A percentile compares a stretch with the other conserved stretches of the same genome.
Evolutionary conservation across 2,329 filamentous ascomycete species (phyloP).

Genomic region (Xylaria multiplex): DNA sequence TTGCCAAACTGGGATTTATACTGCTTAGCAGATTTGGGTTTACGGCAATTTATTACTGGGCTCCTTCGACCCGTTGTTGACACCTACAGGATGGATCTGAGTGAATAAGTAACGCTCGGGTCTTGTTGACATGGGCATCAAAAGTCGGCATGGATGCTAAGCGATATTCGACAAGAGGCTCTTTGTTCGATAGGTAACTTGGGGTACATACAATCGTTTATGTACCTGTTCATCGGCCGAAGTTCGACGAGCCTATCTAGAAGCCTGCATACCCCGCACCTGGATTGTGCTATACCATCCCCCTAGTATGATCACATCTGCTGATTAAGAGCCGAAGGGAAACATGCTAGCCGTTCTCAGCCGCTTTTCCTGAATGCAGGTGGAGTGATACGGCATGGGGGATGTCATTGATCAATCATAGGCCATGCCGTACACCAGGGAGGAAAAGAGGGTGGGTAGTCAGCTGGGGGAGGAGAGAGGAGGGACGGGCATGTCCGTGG

Average conservation of each 20-base stretch:
- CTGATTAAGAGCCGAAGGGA: slow-evolving; percentile 28
- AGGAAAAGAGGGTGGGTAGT: background rate
- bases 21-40: too few relatives aligned
- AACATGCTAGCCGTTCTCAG: slow-evolving; percentile 23
- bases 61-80: too few relatives aligned
- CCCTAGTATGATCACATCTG: background rate
- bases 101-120: background rate
- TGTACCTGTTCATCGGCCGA: background rate
- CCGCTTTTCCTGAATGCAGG: slow-evolving; percentile 22
- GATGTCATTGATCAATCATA: slow-evolving; percentile 22
- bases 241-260: slow-evolving; percentile 20
- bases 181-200: background rate
- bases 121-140: background rate
- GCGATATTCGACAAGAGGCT: background rate
- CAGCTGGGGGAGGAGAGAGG: background rate
- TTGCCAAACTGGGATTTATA: too few relatives aligned
- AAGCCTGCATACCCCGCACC: slow-evolving; percentile 24
- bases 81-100: background rate
- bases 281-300: background rate
- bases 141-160: too few relatives aligned
- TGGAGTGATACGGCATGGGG: slow-evolving; percentile 27
- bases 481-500: slow-evolving; percentile 33
- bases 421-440: background rate
- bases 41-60: too few relatives aligned
- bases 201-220: background rate